Conservation (phyloP, 2,329 filamentous ascomycete genomes). For the Stylonectria norvegica region DNA sequence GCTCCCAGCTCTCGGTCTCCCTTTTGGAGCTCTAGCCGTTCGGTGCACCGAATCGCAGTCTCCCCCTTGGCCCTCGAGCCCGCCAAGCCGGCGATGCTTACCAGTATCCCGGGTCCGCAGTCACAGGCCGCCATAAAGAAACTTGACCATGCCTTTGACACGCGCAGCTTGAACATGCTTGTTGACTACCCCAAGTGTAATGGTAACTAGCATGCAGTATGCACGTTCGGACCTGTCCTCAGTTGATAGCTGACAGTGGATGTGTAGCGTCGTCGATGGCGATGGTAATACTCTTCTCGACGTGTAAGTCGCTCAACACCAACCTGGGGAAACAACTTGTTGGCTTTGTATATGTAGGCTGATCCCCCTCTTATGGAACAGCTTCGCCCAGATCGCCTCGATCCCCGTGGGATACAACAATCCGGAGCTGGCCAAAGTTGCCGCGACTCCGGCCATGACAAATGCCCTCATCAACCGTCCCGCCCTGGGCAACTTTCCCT, state of each 20-base stretch:
- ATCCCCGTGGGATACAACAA: constrained; percentile 93
- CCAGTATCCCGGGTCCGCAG: constrained; percentile 69
- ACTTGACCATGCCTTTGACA: constrained; percentile 76
- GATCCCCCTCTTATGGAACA: constrained; percentile 34
- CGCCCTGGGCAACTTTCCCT: constrained; percentile 83
- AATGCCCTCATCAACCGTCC: constrained; percentile 80
- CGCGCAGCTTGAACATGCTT: constrained; percentile 77
- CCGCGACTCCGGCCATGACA: constrained; percentile 71
- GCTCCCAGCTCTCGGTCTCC: constrained; percentile 1
- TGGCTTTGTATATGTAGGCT: too few species aligned
- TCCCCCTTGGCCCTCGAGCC: constrained; percentile 45
- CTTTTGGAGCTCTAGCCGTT: constrained; percentile 2
- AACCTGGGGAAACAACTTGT: too few species aligned
- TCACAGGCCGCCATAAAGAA: constrained; percentile 64
- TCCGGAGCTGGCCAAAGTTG: constrained; percentile 64
- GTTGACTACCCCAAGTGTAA: constrained; percentile 67
- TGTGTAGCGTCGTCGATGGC: constrained; percentile 57
- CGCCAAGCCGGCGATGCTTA: constrained; percentile 47
- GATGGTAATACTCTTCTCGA: constrained; percentile 68
- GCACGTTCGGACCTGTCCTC: background rate
- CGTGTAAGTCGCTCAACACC: constrained; percentile 47
- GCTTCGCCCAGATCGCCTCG: constrained; percentile 84
- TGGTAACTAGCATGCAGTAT: constrained; percentile 61
- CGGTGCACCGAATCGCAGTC: background rate
- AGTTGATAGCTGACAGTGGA: too few species aligned